Base-by-base conservation (phyloP, 208 protist genomes). In the Trypanosoma rangeli region DNA sequence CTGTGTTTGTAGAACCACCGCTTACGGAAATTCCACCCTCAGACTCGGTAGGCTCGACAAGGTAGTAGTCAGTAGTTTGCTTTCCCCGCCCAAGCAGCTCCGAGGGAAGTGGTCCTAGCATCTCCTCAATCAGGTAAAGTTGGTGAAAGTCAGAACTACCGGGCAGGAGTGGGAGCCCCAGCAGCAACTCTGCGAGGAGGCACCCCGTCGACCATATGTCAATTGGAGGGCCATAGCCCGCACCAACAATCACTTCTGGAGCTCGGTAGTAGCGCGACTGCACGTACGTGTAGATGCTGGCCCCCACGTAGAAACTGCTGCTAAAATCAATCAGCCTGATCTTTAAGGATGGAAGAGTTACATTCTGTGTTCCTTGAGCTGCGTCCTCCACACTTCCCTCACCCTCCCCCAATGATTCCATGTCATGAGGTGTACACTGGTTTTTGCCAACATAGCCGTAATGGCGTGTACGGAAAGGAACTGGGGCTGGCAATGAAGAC, bases 141-240 rank as follows among this genome's bases (percentile, higher is more conserved):
- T 99, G 97, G 60, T 98, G 94, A 49, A 93, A 75, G 65, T 97
- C 93, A 48, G 94, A 94, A 46, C 81, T 81, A 13, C 97, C 97
- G 0, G 95, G 93, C 68, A 99, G 94, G 39, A 99, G 70, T 28
- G 98, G 97, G 55, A 97, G 82, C 24, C 97, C 98, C 18, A 94
- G 89, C 56, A 96, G 89, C 29, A 99, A 78, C 80, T 99, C 97
- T 49, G 93, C 97, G 24, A 98, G 83, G 48, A 99, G 88, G 73
- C 98, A 99, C 5, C 97, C 98, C n/a, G 98, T 86, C 29, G 88
- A 97, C 98, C 98, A 99, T 71, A 99, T 91, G 80, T 99, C 98
- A 65, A 99, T 99, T 18, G 80, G 79, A 20, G 71, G 83, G 33
- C 83, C 81, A 81, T 98, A 99, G 28, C 78, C 59, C 0, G 93